Evolutionary conservation across 75 land plant genomes (phyloP).

Genomic region (Isoetes taiwanensis): DNA sequence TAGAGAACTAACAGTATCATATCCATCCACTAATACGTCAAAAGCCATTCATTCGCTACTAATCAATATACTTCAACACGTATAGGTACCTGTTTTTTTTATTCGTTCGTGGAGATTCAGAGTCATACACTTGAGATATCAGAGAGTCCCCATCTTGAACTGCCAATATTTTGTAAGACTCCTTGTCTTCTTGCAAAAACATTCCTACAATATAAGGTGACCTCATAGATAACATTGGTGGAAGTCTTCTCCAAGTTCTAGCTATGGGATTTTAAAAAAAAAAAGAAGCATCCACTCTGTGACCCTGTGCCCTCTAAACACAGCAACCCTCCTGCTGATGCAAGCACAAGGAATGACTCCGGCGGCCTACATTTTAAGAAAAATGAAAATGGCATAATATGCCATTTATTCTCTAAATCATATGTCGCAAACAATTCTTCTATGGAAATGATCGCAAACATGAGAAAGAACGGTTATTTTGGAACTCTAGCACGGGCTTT

Average conservation of each 20-base stretch:
- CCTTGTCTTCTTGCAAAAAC: slow-evolving; percentile 11
- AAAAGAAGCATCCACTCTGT: slow-evolving; percentile 10
- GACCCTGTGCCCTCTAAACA: slow-evolving; percentile 16
- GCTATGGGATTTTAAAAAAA: slow-evolving; percentile 30
- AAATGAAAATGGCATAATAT: slow-evolving; percentile 24
- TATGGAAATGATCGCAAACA: slow-evolving; percentile 20
- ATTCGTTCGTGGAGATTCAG: background rate
- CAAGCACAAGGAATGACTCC: slow-evolving; percentile 8
- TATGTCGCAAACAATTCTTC: slow-evolving; percentile 21
- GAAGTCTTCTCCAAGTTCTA: slow-evolving; percentile 13
- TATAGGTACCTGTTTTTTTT: background rate
- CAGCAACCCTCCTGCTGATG: slow-evolving; percentile 1
- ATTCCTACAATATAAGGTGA: slow-evolving; percentile 32
- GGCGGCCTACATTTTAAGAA: slow-evolving; percentile 5
- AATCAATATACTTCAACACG: too few relatives aligned
- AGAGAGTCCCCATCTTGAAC: slow-evolving; percentile 23
- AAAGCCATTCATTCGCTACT: background rate
- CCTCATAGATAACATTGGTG: slow-evolving; percentile 21
- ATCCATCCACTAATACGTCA: background rate
- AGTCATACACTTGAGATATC: slow-evolving; percentile 13
- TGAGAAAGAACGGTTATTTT: slow-evolving; percentile 25
- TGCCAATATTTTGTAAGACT: slow-evolving; percentile 25
- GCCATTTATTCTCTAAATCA: slow-evolving; percentile 14
- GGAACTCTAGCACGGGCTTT: slow-evolving; percentile 12
- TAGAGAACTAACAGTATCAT: background rate